Base-by-base conservation (phyloP, 805 yeast genomes). In the Metschnikowia henanensis region DNA sequence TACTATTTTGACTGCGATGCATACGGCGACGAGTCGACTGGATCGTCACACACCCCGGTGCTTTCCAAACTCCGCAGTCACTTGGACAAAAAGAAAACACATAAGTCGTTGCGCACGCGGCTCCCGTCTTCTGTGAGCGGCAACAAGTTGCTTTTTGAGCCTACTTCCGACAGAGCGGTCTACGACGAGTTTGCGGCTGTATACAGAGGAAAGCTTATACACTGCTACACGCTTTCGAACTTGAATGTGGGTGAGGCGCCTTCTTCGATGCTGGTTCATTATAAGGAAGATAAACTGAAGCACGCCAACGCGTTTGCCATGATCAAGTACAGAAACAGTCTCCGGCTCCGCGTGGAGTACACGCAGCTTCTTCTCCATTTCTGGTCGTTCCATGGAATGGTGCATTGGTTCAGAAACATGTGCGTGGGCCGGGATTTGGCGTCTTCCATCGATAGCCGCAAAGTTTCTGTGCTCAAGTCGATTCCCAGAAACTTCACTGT, bases 331-430 rank as follows among this genome's bases (percentile, higher is more conserved):
- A 55, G 59, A 39, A 70, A 71, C 50, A 52, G 56, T 6, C 58
- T 71, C 28, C 57, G 76, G 29, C 51, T 66, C 7, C 57, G 76
- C 31, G 47, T 68, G n/a, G 76, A 71, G 52, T 57, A 61, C 45
- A 57, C 60, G 35, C 76, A 71, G 49, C 29, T 68, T 16, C 56
- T 68, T 17, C 53, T 71, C 4, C 74, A 69, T 40, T 65, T 65
- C 37, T 71, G 75, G 75, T 66, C 73, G 17, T 69, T 69, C 49
- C 55, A 60, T 43, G 66, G 64, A 2, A 58, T 69, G 66, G 51
- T 64, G 13, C 61, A 65, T 35, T 71, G 76, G 76, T 63, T 45
- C 51, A 56, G 73, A 29, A 56, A 56, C 35, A 54, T 71, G 32
- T 44, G 43, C 16, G 62, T 61, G 18, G 75, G 72, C 10, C 58